These are phyloP conservation scores for Zasmidium cellare DNA, from an alignment of 2,329 filamentous ascomycete genomes.

Conservation along the genomic window DNA sequence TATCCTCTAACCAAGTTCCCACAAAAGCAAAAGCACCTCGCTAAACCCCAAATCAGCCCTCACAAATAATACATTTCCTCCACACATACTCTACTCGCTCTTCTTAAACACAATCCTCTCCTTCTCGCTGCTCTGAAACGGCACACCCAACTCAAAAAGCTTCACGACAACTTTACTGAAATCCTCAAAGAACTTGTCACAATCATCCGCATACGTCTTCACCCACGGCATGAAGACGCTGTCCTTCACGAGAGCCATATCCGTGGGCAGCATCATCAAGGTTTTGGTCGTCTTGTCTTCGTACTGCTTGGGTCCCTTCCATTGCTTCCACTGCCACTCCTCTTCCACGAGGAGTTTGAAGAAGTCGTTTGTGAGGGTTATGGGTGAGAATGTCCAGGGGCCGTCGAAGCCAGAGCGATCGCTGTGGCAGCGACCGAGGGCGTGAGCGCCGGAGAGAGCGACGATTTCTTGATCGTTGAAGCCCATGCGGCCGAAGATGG, in stretches of 20 bases:
- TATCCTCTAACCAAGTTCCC: no score
- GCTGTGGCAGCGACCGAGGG: constrained; percentile 84
- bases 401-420: constrained; percentile 86
- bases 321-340: constrained; percentile 91
- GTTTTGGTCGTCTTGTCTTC: constrained; percentile 84
- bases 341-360: constrained; percentile 83
- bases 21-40: background rate
- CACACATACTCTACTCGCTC: constrained; percentile 38
- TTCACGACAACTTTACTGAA: constrained; percentile 76
- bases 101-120: constrained; percentile 49
- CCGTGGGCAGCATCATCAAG: constrained; percentile 96
- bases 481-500: constrained; percentile 95
- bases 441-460: constrained; percentile 81
- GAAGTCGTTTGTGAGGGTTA: constrained; percentile 91
- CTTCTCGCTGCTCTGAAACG: constrained; percentile 63
- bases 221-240: constrained; percentile 79
- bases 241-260: constrained; percentile 84
- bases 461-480: constrained; percentile 98
- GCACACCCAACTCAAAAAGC: constrained; percentile 92
- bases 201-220: constrained; percentile 88
- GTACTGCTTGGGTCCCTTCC: constrained; percentile 88
- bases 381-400: constrained; percentile 90
- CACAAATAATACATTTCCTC: constrained; percentile 29
- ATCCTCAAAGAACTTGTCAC: constrained; percentile 89
- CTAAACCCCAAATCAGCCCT: background rate